Evolutionary conservation across 2,329 filamentous ascomycete species (phyloP).

Genomic region (Arthrobotrys megalospora): DNA sequence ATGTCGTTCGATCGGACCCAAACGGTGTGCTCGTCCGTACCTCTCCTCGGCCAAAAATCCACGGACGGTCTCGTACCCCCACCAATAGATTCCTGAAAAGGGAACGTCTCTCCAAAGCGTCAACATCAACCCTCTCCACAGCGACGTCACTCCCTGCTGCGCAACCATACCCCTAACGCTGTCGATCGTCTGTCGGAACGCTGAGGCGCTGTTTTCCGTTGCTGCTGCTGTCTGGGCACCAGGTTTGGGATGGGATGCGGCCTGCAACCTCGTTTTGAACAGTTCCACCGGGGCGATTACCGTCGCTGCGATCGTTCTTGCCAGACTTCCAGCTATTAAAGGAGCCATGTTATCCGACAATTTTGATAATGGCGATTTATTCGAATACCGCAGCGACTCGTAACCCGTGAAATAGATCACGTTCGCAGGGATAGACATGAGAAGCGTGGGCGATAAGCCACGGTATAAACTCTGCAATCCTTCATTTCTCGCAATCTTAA

Average conservation of each 20-base stretch:
- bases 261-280: conserved; percentile 92
- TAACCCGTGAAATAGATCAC: conserved; percentile 99
- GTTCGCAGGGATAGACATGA: conserved; percentile 95
- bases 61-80: conserved; percentile 91
- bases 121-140: conserved; percentile 91
- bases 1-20: conserved; percentile 73
- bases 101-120: conserved; percentile 98
- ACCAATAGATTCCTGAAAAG: conserved; percentile 98
- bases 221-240: conserved; percentile 1
- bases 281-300: conserved; percentile 93
- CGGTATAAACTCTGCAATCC: conserved; percentile 89
- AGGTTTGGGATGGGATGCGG: conserved; percentile 69
- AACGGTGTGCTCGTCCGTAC: conserved; percentile 52
- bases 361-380: conserved; percentile 78
- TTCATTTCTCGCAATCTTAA: conserved; percentile 95
- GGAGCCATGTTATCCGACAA: conserved; percentile 81
- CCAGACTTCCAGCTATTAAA: conserved; percentile 82
- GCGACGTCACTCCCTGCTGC: conserved; percentile 80
- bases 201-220: conserved; percentile 71
- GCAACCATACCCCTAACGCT: conserved; percentile 85
- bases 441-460: conserved; percentile 90
- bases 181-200: conserved; percentile 83
- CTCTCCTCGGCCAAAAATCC: conserved; percentile 66
- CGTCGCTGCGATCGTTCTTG: conserved; percentile 84
- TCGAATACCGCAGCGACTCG: conserved; percentile 87